Evolutionary conservation across 768 basidiomycete genomes (phyloP).

Genomic region (Sistotremastrum suecicum): DNA sequence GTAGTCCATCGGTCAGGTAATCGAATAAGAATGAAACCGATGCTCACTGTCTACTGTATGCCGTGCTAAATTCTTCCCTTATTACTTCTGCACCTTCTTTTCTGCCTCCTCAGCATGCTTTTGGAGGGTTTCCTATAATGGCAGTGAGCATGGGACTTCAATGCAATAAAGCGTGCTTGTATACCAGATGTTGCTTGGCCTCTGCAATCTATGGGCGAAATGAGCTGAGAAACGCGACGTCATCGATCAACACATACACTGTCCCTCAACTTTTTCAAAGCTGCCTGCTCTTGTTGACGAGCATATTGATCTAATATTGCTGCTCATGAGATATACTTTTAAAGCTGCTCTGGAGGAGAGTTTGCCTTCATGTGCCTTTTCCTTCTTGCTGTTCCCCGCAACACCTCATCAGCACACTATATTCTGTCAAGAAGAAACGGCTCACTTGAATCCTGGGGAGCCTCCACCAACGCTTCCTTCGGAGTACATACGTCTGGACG

Average conservation of each 20-base stretch:
- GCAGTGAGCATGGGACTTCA: neutral
- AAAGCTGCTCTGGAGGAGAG: conserved; percentile 7
- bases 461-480: conserved; percentile 45
- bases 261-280: conserved; percentile 42
- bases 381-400: conserved; percentile 40
- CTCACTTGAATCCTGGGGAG: conserved; percentile 49
- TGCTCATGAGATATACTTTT: conserved; percentile 3
- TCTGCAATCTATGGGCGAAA: conserved; percentile 13
- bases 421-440: neutral
- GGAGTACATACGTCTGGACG: conserved; percentile 20
- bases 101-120: conserved; percentile 1
- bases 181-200: conserved; percentile 19
- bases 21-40: too few species aligned
- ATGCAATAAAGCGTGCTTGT: conserved; percentile 1
- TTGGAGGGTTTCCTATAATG: conserved; percentile 1
- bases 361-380: conserved; percentile 54
- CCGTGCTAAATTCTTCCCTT: neutral
- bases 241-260: conserved; percentile 25
- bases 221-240: too few species aligned
- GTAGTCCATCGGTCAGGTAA: too few species aligned
- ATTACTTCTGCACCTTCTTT: neutral
- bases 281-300: conserved; percentile 40
- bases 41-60: too few species aligned
- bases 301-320: conserved; percentile 42
- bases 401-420: conserved; percentile 7